Conservation (phyloP, 805 yeast genomes). For the Starmerella apis region DNA sequence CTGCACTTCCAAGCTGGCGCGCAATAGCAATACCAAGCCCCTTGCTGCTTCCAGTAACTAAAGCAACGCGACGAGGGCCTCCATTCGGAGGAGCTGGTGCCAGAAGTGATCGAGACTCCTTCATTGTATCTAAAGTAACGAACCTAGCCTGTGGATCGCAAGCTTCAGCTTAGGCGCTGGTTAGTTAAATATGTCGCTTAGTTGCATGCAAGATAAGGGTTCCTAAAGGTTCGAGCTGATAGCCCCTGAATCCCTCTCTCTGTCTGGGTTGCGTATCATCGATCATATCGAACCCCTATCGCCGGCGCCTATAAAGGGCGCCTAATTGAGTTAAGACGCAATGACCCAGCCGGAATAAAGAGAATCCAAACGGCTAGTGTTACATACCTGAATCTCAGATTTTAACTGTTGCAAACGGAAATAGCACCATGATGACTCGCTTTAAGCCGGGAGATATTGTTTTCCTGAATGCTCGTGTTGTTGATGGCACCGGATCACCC, state of each 20-base stretch:
- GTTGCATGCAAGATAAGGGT: constrained; percentile 1
- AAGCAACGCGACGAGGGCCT: constrained; percentile 15
- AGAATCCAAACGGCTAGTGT: too few relatives aligned
- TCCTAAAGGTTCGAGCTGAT: not conserved
- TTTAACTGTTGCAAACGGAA: too few relatives aligned
- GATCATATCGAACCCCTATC: not conserved
- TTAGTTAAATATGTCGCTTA: not conserved
- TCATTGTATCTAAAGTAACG: too few relatives aligned
- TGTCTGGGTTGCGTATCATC: not conserved
- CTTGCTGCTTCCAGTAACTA: constrained; percentile 19
- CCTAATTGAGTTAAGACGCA: not conserved
- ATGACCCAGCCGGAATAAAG: too few relatives aligned
- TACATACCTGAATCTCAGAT: too few relatives aligned
- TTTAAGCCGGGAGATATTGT: constrained; percentile 2
- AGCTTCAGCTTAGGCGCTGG: too few relatives aligned
- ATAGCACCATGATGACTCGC: not conserved
- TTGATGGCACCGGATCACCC: constrained; percentile 15
- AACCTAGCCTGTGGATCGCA: too few relatives aligned
- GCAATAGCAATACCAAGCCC: constrained; percentile 22
- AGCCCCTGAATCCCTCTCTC: not conserved
- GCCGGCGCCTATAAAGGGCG: not conserved
- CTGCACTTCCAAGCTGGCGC: constrained; percentile 15
- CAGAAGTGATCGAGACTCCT: not conserved
- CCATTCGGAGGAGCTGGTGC: constrained; percentile 11
- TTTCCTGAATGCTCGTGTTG: constrained; percentile 8